These are phyloP conservation scores for Trichoderma afroharzianum DNA, from an alignment of 2,329 filamentous ascomycete genomes.

Conservation along the genomic window DNA sequence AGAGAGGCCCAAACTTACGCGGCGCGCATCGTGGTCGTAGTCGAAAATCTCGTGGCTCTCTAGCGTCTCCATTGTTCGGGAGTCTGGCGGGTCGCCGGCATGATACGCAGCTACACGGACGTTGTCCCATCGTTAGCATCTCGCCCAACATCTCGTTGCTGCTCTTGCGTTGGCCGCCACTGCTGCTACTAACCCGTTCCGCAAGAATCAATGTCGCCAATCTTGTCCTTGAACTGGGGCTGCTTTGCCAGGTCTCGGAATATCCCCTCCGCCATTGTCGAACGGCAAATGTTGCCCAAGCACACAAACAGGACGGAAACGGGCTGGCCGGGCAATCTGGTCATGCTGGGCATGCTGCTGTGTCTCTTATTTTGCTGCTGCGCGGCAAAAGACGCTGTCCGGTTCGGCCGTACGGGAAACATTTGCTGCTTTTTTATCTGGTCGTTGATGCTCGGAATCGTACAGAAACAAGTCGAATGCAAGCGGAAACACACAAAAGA, in stretches of 20 bases:
- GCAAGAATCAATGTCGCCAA: constrained; percentile 76
- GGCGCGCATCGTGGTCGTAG: constrained; percentile 74
- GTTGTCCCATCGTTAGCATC: neutral
- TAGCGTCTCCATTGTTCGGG: constrained; percentile 78
- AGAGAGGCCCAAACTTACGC: constrained; percentile 46
- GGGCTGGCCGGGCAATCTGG: constrained; percentile 29
- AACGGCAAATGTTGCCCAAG: constrained; percentile 91
- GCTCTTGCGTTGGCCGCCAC: neutral
- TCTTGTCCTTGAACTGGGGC: constrained; percentile 53
- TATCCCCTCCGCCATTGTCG: constrained; percentile 93
- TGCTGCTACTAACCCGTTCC: constrained; percentile 60
- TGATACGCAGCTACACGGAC: constrained; percentile 69
- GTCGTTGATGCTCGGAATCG: neutral
- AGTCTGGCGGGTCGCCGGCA: constrained; percentile 69
- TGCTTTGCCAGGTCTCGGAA: constrained; percentile 70
- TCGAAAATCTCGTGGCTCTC: constrained; percentile 68
- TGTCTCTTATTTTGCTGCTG: constrained; percentile 10
- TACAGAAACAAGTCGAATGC: neutral
- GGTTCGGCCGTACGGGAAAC: constrained; percentile 13
- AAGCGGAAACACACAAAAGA: neutral
- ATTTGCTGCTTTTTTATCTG: neutral
- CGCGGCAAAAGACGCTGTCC: neutral
- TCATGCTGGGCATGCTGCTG: constrained; percentile 27
- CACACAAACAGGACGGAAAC: constrained; percentile 90
- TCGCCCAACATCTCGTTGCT: neutral